A percentile compares a stretch with the other conserved stretches of the same genome.
Evolutionary conservation across 2,329 filamentous ascomycete genomes (phyloP).

Genomic region (Fulvia fulva): DNA sequence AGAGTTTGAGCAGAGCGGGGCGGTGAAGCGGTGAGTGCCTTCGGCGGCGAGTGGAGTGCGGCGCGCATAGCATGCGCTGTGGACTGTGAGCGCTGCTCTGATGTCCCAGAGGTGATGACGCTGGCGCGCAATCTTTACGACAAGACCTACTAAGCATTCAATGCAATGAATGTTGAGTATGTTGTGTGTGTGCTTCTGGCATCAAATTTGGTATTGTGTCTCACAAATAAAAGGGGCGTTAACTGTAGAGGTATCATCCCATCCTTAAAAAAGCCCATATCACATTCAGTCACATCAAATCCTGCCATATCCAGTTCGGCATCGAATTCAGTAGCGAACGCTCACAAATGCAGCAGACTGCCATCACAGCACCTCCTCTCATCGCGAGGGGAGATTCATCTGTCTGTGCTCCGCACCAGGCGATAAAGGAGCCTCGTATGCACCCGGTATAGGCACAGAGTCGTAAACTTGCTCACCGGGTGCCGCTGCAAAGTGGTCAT

Average conservation of each 20-base stretch:
- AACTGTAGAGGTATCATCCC: slow-evolving; percentile 21
- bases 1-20: neutral
- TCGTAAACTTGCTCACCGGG: slow-evolving; percentile 82
- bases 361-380: neutral
- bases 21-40: neutral
- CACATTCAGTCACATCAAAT: neutral
- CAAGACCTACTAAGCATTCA: too few species aligned
- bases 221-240: slow-evolving; percentile 1
- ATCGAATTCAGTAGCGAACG: neutral
- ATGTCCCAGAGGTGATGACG: too few species aligned
- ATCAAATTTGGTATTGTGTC: neutral
- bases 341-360: slow-evolving; percentile 1
- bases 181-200: neutral
- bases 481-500: slow-evolving; percentile 65
- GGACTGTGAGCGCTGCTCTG: neutral
- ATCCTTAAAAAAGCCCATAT: slow-evolving; percentile 9
- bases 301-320: neutral
- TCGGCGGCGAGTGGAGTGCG: neutral
- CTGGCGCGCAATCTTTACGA: neutral
- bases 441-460: slow-evolving; percentile 80
- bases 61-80: neutral
- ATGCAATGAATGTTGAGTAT: too few species aligned
- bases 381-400: slow-evolving; percentile 14
- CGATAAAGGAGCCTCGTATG: slow-evolving; percentile 52
- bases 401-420: slow-evolving; percentile 18